These are phyloP conservation scores for Blastobotrys chiropterorum DNA, from an alignment of 805 yeast genomes.

Conservation along the genomic window DNA sequence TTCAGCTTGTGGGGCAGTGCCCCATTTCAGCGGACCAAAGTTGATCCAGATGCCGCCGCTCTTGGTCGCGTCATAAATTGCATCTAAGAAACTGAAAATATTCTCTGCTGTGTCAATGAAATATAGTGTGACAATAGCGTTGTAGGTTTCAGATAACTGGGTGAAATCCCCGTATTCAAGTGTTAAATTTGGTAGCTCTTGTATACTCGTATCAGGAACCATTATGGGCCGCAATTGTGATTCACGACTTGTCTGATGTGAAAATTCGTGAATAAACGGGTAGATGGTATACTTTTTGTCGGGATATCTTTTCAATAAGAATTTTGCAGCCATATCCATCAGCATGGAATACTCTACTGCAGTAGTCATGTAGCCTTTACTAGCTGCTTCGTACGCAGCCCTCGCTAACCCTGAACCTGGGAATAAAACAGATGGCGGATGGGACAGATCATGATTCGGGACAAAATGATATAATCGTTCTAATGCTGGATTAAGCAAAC, in stretches of 20 bases:
- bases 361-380: slow-evolving; percentile 42
- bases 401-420: slow-evolving; percentile 91
- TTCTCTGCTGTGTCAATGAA: slow-evolving; percentile 93
- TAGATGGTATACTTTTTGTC: slow-evolving; percentile 14
- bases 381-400: slow-evolving; percentile 56
- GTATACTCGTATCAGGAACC: slow-evolving; percentile 9
- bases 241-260: slow-evolving; percentile 47
- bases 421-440: slow-evolving; percentile 42
- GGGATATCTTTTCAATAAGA: slow-evolving; percentile 13
- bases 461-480: slow-evolving; percentile 34
- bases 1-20: slow-evolving; percentile 71
- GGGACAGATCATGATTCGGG: slow-evolving; percentile 12
- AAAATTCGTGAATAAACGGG: slow-evolving; percentile 53
- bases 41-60: slow-evolving; percentile 73
- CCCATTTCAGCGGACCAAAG: slow-evolving; percentile 88
- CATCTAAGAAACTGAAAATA: slow-evolving; percentile 64
- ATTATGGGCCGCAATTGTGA: slow-evolving; percentile 48
- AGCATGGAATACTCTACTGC: slow-evolving; percentile 71
- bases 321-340: slow-evolving; percentile 54
- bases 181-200: slow-evolving; percentile 4
- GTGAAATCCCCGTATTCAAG: slow-evolving; percentile 55
- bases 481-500: slow-evolving; percentile 48
- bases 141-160: slow-evolving; percentile 32
- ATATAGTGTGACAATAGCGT: slow-evolving; percentile 47
- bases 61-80: slow-evolving; percentile 45